Conservation (phyloP, 2,329 filamentous ascomycete species). For the Dothistroma septosporum region DNA sequence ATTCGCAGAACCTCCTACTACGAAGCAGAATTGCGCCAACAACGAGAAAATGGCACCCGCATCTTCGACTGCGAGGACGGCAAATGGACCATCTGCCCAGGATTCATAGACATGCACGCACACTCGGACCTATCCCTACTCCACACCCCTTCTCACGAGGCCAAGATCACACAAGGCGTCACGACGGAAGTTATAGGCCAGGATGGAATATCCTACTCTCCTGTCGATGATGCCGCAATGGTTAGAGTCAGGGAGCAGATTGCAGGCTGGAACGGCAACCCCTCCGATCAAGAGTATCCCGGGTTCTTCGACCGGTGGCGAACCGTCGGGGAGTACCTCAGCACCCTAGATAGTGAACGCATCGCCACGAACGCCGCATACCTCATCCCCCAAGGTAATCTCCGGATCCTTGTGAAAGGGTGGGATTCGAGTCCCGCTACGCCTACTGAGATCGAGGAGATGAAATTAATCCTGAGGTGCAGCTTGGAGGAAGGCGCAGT, state of each 20-base stretch:
- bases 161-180: conserved; percentile 30
- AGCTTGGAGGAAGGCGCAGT: conserved; percentile 27
- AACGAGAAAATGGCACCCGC: conserved; percentile 1
- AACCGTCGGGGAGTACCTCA: conserved; percentile 26
- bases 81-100: conserved; percentile 27
- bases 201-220: conserved; percentile 30
- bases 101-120: conserved; percentile 34
- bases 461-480: conserved; percentile 22
- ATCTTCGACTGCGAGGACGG: conserved; percentile 28
- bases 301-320: conserved; percentile 30
- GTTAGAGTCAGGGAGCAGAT: conserved; percentile 29
- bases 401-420: conserved; percentile 28
- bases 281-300: conserved; percentile 14
- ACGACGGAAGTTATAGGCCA: conserved; percentile 31
- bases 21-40: neutral
- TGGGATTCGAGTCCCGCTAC: conserved; percentile 24
- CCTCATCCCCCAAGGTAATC: conserved; percentile 30
- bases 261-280: conserved; percentile 31
- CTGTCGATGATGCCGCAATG: conserved; percentile 24
- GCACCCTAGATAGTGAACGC: conserved; percentile 24
- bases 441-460: conserved; percentile 21
- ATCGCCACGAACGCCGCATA: conserved; percentile 30
- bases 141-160: conserved; percentile 26
- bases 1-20: conserved; percentile 2
- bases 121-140: conserved; percentile 30